Conservation (phyloP, 2,329 filamentous ascomycete species). For the Elsinoe necatrix region DNA sequence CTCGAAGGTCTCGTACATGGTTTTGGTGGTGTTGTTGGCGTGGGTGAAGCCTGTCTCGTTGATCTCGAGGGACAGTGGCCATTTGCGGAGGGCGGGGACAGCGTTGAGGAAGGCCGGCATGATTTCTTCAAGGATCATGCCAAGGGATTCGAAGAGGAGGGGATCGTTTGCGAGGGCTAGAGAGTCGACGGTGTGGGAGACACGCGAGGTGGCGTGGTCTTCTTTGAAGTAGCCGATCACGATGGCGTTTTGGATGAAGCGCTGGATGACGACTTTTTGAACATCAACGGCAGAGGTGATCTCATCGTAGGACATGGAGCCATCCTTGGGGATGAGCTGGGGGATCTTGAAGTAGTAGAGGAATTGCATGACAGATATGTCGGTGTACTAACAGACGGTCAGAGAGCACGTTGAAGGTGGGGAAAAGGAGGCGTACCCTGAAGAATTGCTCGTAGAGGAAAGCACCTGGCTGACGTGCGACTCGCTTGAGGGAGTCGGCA, state of each 20-base stretch:
- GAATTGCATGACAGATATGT: constrained; percentile 13
- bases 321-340: constrained; percentile 24
- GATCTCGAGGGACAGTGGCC: constrained; percentile 8
- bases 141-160: constrained; percentile 12
- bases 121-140: constrained; percentile 14
- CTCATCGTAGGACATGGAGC: constrained; percentile 23
- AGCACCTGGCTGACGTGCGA: constrained; percentile 6
- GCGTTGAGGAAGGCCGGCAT: constrained; percentile 14
- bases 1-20: constrained; percentile 17
- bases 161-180: background rate
- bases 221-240: constrained; percentile 35
- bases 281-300: constrained; percentile 25
- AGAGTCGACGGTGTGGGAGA: constrained; percentile 6
- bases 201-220: constrained; percentile 20
- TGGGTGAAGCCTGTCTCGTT: constrained; percentile 13
- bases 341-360: constrained; percentile 29
- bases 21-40: constrained; percentile 13
- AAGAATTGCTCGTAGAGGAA: constrained; percentile 14
- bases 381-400: background rate
- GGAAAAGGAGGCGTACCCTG: background rate
- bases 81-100: constrained; percentile 11
- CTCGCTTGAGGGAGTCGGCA: constrained; percentile 6
- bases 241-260: constrained; percentile 35
- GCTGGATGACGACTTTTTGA: constrained; percentile 23
- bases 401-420: background rate